phyloP scores from a whole-genome alignment of 2,329 filamentous ascomycete genomes.

The Botrytis pseudocinerea region DNA sequence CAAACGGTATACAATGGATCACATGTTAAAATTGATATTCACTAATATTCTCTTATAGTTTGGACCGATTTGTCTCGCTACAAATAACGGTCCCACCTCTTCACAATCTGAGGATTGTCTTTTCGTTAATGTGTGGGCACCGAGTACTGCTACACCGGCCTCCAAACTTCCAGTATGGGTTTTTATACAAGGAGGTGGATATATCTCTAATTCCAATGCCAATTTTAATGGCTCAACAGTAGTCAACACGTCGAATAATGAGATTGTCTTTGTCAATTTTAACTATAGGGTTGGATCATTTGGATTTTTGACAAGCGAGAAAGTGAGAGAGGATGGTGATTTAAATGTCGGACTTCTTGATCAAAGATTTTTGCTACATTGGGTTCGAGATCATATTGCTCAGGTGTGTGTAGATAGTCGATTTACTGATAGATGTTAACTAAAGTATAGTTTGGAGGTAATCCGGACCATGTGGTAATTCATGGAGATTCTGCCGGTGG shows the following conservation, averaged over 20 bases:
- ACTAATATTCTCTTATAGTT: conserved; percentile 13
- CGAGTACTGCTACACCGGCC: conserved; percentile 43
- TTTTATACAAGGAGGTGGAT: conserved; percentile 54
- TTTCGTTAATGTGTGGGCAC: conserved; percentile 49
- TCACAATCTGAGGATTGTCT: conserved; percentile 44
- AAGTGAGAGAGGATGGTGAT: conserved; percentile 54
- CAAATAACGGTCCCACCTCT: background rate
- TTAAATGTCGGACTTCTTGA: conserved; percentile 66
- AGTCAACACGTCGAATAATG: conserved; percentile 47
- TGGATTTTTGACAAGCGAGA: conserved; percentile 61
- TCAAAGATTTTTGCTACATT: conserved; percentile 59
- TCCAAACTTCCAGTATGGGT: conserved; percentile 55
- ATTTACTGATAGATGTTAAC: background rate
- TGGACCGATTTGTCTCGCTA: conserved; percentile 24
- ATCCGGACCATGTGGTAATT: conserved; percentile 49
- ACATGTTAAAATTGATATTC: background rate
- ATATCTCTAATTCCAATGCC: conserved; percentile 49
- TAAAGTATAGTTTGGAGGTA: conserved; percentile 45
- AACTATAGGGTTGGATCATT: conserved; percentile 64
- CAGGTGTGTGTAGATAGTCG: conserved; percentile 40
- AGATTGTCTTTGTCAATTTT: conserved; percentile 59
- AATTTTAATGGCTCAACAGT: conserved; percentile 54
- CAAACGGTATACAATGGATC: conserved; percentile 1
- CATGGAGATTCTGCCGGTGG: conserved; percentile 51
- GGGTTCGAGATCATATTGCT: conserved; percentile 61